Conservation (phyloP, 495 filamentous ascomycete genomes). For the Aspergillus wentii region DNA sequence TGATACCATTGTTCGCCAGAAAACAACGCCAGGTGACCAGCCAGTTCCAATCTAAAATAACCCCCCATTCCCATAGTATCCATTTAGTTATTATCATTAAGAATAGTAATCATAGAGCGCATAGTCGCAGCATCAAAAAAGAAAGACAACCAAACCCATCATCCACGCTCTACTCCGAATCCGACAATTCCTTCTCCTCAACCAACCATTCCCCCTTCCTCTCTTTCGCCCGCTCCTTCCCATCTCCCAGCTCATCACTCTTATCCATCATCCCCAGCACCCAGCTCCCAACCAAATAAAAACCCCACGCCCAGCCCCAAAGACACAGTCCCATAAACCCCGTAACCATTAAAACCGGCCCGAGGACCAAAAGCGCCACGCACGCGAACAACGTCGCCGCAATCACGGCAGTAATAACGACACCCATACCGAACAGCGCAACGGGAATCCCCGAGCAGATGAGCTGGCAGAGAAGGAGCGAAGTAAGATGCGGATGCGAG, state of each 20-base stretch:
- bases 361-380: conserved; percentile 58
- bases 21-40: too few relatives aligned
- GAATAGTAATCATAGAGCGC: too few relatives aligned
- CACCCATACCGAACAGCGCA: conserved; percentile 54
- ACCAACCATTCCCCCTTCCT: not conserved
- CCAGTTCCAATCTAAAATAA: not conserved
- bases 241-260: not conserved
- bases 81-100: too few relatives aligned
- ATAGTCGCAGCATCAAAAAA: too few relatives aligned
- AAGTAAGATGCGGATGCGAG: conserved; percentile 14
- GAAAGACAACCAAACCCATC: not conserved
- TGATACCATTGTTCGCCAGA: too few relatives aligned
- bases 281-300: conserved; percentile 51
- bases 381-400: conserved; percentile 52
- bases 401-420: conserved; percentile 42
- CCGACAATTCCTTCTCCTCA: not conserved
- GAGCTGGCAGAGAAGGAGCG: conserved; percentile 53
- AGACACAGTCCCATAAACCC: conserved; percentile 48
- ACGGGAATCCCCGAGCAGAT: conserved; percentile 54
- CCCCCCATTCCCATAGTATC: not conserved
- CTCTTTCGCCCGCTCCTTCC: not conserved
- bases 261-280: conserved; percentile 10
- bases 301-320: conserved; percentile 59
- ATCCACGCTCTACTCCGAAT: conserved; percentile 1
- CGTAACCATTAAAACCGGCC: conserved; percentile 59